phyloP scores from a whole-genome alignment of 2,329 filamentous ascomycete species.

The Sclerotinia nivalis region DNA sequence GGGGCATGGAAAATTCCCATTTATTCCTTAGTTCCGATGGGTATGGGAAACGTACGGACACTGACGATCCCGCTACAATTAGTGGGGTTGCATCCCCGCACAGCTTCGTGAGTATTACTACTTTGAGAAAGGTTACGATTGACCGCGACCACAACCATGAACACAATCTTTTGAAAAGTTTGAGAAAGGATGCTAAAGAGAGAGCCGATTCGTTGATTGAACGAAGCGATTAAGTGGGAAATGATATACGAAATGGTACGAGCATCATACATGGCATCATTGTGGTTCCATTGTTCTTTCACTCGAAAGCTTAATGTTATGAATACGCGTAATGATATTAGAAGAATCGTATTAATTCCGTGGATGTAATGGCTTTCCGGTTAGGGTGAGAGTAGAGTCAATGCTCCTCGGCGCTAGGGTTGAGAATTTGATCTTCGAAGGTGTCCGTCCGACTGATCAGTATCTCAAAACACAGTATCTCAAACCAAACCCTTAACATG shows the following conservation, averaged over 20 bases:
- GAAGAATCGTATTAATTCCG: no score
- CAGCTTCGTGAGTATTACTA: slow-evolving; percentile 19
- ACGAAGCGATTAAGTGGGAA: background rate
- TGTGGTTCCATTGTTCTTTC: background rate
- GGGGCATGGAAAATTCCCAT: background rate
- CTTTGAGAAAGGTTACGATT: slow-evolving; percentile 12
- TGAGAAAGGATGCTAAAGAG: background rate
- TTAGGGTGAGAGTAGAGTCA: background rate
- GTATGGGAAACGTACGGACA: background rate
- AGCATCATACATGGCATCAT: background rate
- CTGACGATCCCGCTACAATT: background rate
- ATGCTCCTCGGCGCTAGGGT: background rate
- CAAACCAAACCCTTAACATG: no score
- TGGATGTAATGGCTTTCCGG: background rate
- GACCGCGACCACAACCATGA: background rate
- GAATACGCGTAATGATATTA: no score
- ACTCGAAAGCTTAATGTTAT: background rate
- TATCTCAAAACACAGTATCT: no score
- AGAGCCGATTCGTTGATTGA: background rate
- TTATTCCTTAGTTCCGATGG: background rate
- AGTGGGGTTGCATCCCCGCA: background rate
- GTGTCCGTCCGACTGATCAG: background rate
- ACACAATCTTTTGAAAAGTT: background rate
- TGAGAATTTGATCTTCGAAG: no score
- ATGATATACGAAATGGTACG: background rate